phyloP scores from a whole-genome alignment of 768 basidiomycete genomes.

The Aureoboletus auriporus region DNA sequence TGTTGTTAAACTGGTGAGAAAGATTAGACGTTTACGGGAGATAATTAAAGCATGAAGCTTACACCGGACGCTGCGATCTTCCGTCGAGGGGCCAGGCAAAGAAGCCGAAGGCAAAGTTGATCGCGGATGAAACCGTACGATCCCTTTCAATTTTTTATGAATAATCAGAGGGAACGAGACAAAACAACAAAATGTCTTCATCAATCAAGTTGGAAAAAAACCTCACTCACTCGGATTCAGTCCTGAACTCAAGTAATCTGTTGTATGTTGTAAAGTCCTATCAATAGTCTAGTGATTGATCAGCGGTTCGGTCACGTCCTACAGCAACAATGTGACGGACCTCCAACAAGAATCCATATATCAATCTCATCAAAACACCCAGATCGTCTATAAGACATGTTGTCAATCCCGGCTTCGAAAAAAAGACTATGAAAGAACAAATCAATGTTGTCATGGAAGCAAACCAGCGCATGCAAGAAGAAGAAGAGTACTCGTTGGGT shows the following conservation, averaged over 20 bases:
- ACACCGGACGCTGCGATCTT: conserved; percentile 58
- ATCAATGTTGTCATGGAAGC: too few relatives aligned
- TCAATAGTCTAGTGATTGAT: conserved; percentile 2
- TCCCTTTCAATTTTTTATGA: conserved; percentile 39
- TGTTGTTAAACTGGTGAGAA: conserved; percentile 69
- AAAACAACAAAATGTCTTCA: too few relatives aligned
- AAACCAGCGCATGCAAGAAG: too few relatives aligned
- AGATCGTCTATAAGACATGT: conserved; percentile 44
- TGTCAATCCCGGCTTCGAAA: too few relatives aligned
- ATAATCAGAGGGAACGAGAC: too few relatives aligned
- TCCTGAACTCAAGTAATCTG: conserved; percentile 73
- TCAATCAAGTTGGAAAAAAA: too few relatives aligned
- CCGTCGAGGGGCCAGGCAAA: conserved; percentile 70
- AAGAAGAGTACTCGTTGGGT: too few relatives aligned
- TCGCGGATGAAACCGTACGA: conserved; percentile 63
- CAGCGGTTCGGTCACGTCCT: too few relatives aligned
- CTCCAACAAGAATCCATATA: conserved; percentile 76
- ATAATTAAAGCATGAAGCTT: too few relatives aligned
- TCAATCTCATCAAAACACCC: conserved; percentile 65
- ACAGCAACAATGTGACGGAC: conserved; percentile 32
- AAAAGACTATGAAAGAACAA: too few relatives aligned
- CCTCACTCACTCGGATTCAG: conserved; percentile 60
- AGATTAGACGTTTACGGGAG: background rate
- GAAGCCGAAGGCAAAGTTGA: conserved; percentile 72
- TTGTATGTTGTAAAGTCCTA: conserved; percentile 58